These are phyloP conservation scores for Apocynum venetum DNA, from an alignment of 257 asterid species.

Conservation along the genomic window DNA sequence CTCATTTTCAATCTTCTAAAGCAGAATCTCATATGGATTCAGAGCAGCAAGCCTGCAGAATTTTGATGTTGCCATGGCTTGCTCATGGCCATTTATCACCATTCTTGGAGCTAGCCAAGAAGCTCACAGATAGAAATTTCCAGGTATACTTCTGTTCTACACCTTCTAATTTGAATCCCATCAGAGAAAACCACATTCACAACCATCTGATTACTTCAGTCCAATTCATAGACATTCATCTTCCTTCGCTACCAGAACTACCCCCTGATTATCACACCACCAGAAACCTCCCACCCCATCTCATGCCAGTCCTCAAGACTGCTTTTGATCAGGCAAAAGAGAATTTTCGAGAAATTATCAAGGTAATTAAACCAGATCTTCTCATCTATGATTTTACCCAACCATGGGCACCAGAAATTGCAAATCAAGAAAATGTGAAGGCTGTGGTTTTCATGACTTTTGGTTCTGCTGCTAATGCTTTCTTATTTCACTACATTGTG, in stretches of 20 bases:
- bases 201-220: background rate
- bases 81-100: constrained; percentile 25
- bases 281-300: constrained; percentile 20
- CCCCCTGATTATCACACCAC: constrained; percentile 18
- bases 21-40: background rate
- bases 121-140: constrained; percentile 6
- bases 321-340: constrained; percentile 15
- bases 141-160: constrained; percentile 20
- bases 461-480: constrained; percentile 9
- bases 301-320: constrained; percentile 19
- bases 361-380: constrained; percentile 11
- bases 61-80: constrained; percentile 24
- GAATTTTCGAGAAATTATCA: constrained; percentile 7
- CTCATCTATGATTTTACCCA: constrained; percentile 13
- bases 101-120: constrained; percentile 16
- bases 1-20: background rate
- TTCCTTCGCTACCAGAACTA: constrained; percentile 10
- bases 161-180: constrained; percentile 7
- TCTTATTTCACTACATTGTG: constrained; percentile 2
- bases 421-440: constrained; percentile 2
- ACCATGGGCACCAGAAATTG: constrained; percentile 20
- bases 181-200: background rate
- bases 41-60: background rate
- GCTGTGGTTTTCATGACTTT: constrained; percentile 14
- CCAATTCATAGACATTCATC: constrained; percentile 11